phyloP scores from a whole-genome alignment of 441 rosid species.

The Populus hybrid region DNA sequence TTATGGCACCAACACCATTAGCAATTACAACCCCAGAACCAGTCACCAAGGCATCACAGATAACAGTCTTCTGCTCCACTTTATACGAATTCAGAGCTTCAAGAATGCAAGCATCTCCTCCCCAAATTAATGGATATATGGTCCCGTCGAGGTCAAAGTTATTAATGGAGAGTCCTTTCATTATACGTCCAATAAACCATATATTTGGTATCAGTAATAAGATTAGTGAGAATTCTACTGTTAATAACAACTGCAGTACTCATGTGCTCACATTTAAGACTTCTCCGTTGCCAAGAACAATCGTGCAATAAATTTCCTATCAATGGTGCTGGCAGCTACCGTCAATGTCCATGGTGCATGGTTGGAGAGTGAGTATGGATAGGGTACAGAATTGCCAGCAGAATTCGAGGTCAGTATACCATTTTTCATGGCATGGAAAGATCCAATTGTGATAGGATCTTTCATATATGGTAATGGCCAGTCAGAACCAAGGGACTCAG shows the following conservation, averaged over 20 bases:
- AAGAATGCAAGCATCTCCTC: slow-evolving; percentile 40
- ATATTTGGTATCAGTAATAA: background rate
- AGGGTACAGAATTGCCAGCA: slow-evolving; percentile 78
- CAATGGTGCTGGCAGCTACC: slow-evolving; percentile 82
- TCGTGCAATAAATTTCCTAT: slow-evolving; percentile 64
- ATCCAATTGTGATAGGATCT: slow-evolving; percentile 76
- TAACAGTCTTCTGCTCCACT: slow-evolving; percentile 56
- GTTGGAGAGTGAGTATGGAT: slow-evolving; percentile 42
- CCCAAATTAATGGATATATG: slow-evolving; percentile 39
- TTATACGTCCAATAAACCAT: background rate
- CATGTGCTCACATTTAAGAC: slow-evolving; percentile 45
- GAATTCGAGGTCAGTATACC: slow-evolving; percentile 73
- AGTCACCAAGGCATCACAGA: slow-evolving; percentile 42
- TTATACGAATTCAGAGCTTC: slow-evolving; percentile 27
- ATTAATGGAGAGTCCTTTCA: slow-evolving; percentile 48
- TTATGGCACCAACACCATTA: slow-evolving; percentile 34
- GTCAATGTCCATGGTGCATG: slow-evolving; percentile 79
- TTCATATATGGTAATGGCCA: slow-evolving; percentile 17
- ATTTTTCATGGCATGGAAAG: slow-evolving; percentile 62
- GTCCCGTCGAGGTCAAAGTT: slow-evolving; percentile 32
- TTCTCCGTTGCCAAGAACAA: slow-evolving; percentile 57
- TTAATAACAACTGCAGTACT: background rate
- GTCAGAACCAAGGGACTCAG: slow-evolving; percentile 59
- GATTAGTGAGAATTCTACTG: background rate
- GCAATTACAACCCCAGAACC: slow-evolving; percentile 16